Evolutionary conservation across 345 rosid genomes (phyloP).

Genomic region (Citrus hindsii): DNA sequence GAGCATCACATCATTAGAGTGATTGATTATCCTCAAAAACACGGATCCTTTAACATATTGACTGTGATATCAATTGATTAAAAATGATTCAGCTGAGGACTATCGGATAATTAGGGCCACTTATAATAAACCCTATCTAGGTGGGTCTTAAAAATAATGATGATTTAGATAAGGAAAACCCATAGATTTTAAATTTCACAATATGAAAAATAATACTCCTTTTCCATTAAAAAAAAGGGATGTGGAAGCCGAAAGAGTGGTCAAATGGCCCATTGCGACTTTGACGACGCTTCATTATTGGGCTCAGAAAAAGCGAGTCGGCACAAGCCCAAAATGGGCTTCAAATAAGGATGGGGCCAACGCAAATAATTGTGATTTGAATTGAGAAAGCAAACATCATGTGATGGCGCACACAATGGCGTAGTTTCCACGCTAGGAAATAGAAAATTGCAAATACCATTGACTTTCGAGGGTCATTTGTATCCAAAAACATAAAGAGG

Average conservation of each 20-base stretch:
- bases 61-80: neutral
- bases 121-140: slow-evolving; percentile 5
- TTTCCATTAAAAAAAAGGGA: neutral
- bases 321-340: neutral
- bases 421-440: slow-evolving; percentile 33
- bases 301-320: neutral
- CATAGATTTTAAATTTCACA: neutral
- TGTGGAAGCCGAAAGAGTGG: neutral
- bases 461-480: neutral
- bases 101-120: neutral
- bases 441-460: slow-evolving; percentile 8
- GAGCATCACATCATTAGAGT: slow-evolving; percentile 14
- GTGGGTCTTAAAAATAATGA: slow-evolving; percentile 5
- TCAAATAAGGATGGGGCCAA: neutral
- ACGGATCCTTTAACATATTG: neutral
- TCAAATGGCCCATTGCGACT: neutral
- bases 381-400: neutral
- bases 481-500: neutral
- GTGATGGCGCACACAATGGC: slow-evolving; percentile 18
- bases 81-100: neutral
- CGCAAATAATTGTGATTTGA: neutral
- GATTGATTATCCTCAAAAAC: slow-evolving; percentile 15
- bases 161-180: neutral
- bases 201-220: no score
- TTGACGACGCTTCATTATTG: neutral